phyloP scores from a whole-genome alignment of 805 yeast species.

The Candida namnaoensis region DNA sequence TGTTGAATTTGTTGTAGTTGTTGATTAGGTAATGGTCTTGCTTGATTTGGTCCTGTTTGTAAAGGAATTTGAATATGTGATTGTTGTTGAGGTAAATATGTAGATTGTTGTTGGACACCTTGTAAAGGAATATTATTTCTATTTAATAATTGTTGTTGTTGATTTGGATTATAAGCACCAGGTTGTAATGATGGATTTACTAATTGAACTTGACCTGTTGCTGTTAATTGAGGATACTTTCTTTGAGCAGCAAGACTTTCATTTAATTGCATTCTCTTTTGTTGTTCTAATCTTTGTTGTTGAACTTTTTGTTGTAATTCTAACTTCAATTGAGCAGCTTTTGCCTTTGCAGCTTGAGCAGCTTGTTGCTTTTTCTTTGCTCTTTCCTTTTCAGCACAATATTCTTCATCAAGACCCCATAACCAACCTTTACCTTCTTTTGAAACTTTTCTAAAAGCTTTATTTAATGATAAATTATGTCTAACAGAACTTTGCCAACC shows the following conservation, averaged over 20 bases:
- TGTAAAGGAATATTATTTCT: neutral
- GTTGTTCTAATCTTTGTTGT: conserved; percentile 15
- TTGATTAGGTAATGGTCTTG: neutral
- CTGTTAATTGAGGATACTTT: neutral
- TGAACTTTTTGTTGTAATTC: conserved; percentile 42
- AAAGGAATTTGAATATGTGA: too few species aligned
- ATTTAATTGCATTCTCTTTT: conserved; percentile 12
- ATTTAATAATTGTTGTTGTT: neutral
- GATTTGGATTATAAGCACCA: neutral
- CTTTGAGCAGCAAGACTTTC: too few species aligned
- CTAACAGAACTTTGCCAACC: conserved; percentile 97
- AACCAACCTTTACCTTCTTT: conserved; percentile 92
- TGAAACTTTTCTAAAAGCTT: conserved; percentile 73
- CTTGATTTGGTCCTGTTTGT: neutral
- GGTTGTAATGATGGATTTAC: neutral
- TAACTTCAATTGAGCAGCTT: conserved; percentile 42
- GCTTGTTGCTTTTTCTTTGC: conserved; percentile 61
- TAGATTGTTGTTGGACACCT: neutral
- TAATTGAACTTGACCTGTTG: neutral
- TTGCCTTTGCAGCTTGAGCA: conserved; percentile 50
- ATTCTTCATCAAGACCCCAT: conserved; percentile 88
- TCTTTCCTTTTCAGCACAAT: conserved; percentile 73
- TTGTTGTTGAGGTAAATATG: neutral
- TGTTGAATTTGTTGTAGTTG: conserved; percentile 1
- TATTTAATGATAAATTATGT: conserved; percentile 81